phyloP scores from a whole-genome alignment of 768 basidiomycete genomes.

The Lentinula sp. region DNA sequence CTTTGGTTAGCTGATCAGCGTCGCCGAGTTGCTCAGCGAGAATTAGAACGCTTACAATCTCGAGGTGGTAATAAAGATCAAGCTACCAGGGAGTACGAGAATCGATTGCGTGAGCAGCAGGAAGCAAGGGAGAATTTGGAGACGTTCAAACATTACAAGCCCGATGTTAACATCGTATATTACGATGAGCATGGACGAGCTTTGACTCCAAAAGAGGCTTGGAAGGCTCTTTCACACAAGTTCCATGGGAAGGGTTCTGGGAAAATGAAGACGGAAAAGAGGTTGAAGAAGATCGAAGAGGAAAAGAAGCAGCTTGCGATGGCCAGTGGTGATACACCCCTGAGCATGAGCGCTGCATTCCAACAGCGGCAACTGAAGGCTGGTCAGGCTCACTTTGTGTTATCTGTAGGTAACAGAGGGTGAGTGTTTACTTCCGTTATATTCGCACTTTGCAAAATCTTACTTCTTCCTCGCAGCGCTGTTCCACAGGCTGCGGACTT shows the following conservation, averaged over 20 bases:
- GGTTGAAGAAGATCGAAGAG: slow-evolving; percentile 94
- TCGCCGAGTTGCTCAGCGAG: slow-evolving; percentile 66
- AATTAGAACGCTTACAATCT: slow-evolving; percentile 69
- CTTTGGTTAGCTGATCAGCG: slow-evolving; percentile 88
- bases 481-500: slow-evolving; percentile 84
- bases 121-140: slow-evolving; percentile 81
- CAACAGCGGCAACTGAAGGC: slow-evolving; percentile 89
- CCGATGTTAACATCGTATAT: slow-evolving; percentile 93
- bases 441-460: slow-evolving; percentile 6
- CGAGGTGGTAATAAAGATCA: slow-evolving; percentile 87
- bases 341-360: slow-evolving; percentile 94
- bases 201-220: slow-evolving; percentile 92
- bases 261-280: slow-evolving; percentile 95
- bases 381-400: slow-evolving; percentile 93
- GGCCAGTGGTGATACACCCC: slow-evolving; percentile 91
- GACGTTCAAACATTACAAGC: slow-evolving; percentile 90
- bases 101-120: slow-evolving; percentile 84
- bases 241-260: slow-evolving; percentile 99
- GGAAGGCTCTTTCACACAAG: slow-evolving; percentile 96
- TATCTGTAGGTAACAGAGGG: slow-evolving; percentile 93
- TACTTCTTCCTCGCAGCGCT: slow-evolving; percentile 41
- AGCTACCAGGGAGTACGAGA: slow-evolving; percentile 91
- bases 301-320: slow-evolving; percentile 93
- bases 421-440: slow-evolving; percentile 28
- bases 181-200: slow-evolving; percentile 92